Base-by-base conservation (phyloP, 345 rosid species). In the Balakata baccata region DNA sequence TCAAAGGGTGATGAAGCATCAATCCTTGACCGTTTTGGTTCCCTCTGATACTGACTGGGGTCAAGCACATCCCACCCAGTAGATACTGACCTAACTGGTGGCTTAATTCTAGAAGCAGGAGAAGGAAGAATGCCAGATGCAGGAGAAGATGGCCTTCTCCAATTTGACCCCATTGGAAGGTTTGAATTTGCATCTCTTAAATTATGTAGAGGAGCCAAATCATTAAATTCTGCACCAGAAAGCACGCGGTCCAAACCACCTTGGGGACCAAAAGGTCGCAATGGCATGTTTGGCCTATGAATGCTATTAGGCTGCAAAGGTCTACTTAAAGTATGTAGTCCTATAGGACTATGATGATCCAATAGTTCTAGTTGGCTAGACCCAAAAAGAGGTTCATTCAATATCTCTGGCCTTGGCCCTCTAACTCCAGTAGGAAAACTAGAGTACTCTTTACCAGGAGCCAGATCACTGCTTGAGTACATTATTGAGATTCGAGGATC, bases 401-500 rank as follows among this genome's bases (percentile, higher is more conserved):
- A 72, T 74, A 81, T 78, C 63, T 89, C 97, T 73, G 90, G 78
- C 68, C 90, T 85, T 70, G 86, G 66, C 50, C 85, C 90, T 77
- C 85, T 89, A 43, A 70, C 78, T 62, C 91, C 90, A 49, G 90
- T 81, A 75, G 83, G 74, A 73, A 86, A 81, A 50, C 81, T 76
- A 2, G 86, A 64, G 78, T 76, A 79, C 11, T 88, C 96, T 86
- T 83, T 87, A 12, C 85, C 89, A 37, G 90, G 89, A 43, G 89
- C 90, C 71, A 87, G 73, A 65, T 78, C 91, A 75, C 94, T 88
- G 69, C 86, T 88, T 54, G 93, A 87, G 77, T 75, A 95, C 96
- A 87, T 86, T 29, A 92, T 95, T 43, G 94, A 90, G 72, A 95
- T 92, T 66, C 97, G 89, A 71, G 97, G 90, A 80, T 95, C 97